Conservation (phyloP, 805 yeast genomes). For the Brettanomyces custersianus region DNA sequence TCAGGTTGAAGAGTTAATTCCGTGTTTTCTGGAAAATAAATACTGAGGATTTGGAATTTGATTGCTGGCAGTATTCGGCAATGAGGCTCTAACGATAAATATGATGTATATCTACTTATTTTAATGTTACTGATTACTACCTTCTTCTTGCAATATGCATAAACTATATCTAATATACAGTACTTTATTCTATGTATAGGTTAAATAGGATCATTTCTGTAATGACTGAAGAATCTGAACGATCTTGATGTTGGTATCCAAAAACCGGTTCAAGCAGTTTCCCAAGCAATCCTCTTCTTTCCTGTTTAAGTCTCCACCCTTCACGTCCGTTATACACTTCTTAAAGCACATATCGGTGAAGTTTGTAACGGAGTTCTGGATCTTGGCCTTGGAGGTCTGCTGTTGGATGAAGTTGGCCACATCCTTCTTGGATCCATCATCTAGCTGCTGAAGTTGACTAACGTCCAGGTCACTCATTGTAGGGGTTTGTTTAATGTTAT, state of each 20-base stretch:
- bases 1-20: no score
- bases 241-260: slow-evolving; percentile 80
- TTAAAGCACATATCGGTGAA: slow-evolving; percentile 89
- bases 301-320: slow-evolving; percentile 38
- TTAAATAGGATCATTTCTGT: slow-evolving; percentile 12
- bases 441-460: slow-evolving; percentile 30
- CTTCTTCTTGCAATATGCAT: no score
- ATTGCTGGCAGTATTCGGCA: no score
- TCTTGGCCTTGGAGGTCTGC: slow-evolving; percentile 80
- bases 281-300: slow-evolving; percentile 65
- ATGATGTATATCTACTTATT: no score
- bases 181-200: no score
- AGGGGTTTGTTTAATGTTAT: not conserved
- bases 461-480: slow-evolving; percentile 21
- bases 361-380: slow-evolving; percentile 76
- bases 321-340: slow-evolving; percentile 55
- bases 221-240: slow-evolving; percentile 39
- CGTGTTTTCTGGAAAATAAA: no score
- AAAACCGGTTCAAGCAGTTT: slow-evolving; percentile 77
- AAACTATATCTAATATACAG: no score
- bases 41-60: no score
- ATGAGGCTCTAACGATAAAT: no score
- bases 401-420: slow-evolving; percentile 67
- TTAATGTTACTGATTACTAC: no score
- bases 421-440: slow-evolving; percentile 65